Percentiles rank a stretch among this genome's conserved stretches.
These are phyloP conservation scores for Penicillium olsonii DNA, from an alignment of 2,329 filamentous ascomycete genomes.

Conservation along the genomic window DNA sequence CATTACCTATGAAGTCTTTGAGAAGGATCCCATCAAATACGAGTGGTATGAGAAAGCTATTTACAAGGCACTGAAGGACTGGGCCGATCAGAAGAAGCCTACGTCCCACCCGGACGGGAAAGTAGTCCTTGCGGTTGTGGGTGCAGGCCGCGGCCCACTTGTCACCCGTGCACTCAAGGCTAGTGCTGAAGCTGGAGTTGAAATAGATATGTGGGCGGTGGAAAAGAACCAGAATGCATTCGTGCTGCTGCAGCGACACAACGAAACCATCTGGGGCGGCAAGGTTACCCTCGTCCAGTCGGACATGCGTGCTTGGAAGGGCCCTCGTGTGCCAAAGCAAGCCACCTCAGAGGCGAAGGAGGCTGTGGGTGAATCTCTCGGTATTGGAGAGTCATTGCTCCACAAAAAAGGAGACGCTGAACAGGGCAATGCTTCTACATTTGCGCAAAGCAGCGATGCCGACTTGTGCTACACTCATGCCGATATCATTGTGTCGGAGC, in stretches of 20 bases:
- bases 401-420: slow-evolving; percentile 37
- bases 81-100: slow-evolving; percentile 70
- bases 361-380: slow-evolving; percentile 37
- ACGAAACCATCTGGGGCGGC: slow-evolving; percentile 76
- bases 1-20: slow-evolving; percentile 97
- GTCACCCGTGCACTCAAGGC: slow-evolving; percentile 85
- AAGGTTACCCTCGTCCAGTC: slow-evolving; percentile 87
- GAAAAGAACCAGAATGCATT: slow-evolving; percentile 99
- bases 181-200: slow-evolving; percentile 71
- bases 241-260: slow-evolving; percentile 85
- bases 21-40: slow-evolving; percentile 98
- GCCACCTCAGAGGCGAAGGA: slow-evolving; percentile 17
- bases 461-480: slow-evolving; percentile 47
- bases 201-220: slow-evolving; percentile 84
- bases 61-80: slow-evolving; percentile 76
- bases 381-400: slow-evolving; percentile 30
- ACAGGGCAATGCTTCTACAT: slow-evolving; percentile 33
- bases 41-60: slow-evolving; percentile 90
- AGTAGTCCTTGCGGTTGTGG: slow-evolving; percentile 87
- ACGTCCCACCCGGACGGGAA: slow-evolving; percentile 70
- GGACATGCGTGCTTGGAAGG: slow-evolving; percentile 96
- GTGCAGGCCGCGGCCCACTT: slow-evolving; percentile 87
- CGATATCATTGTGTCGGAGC: slow-evolving; percentile 91
- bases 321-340: slow-evolving; percentile 55
- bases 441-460: slow-evolving; percentile 49